Evolutionary conservation across 805 yeast genomes (phyloP), one percentile per base, ranked within the genome.

Genomic region (Wickerhamiella azyma): DNA sequence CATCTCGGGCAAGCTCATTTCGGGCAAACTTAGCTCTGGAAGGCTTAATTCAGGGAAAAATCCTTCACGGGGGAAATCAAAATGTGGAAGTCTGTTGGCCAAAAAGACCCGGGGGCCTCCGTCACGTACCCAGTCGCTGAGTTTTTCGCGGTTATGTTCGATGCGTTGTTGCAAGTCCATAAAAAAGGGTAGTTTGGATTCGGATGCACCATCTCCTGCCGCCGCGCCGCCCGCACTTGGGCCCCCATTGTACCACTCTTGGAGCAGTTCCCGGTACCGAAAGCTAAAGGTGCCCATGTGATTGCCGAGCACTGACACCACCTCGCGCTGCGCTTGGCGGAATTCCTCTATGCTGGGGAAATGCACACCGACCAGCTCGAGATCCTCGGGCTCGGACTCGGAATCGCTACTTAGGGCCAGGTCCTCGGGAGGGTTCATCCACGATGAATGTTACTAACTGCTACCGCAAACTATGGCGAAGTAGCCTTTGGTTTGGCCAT

Each of bases 11-110:
- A 41, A 41, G 38, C 35, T 41, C 44, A 41, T 13, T 18, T 41
- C 44, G 24, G 44, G 44, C 13, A 41, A 37, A 19, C 44, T 41
- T 21, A 41, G 44, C 35, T 41, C 44, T n/a, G n/a, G n/a, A n/a
- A n/a, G n/a, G 21, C 36, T 14, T 21, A 41, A 10, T 7, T 21
- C 24, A 9, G 32, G n/a, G 38, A 41, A 41, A 41, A 41, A 41
- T 13, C 44, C 44, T 39, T 41, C 44, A 13, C 39, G 33, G 8
- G 38, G 37, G 6, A 41, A 21, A 33, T 41, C 24, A 13, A 41
- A 21, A 33, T 41, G 33, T 5, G 44, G 44, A 21, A 41, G 39
- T 9, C 33, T 33, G n/a, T 33, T 41, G 24, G 33, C 14, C 9
- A 41, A 41, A 33, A 41, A 41, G 10, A 41, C 44, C 16, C 16